These are phyloP conservation scores for Rhodotorula graminis DNA, from an alignment of 768 basidiomycete genomes.

Conservation along the genomic window DNA sequence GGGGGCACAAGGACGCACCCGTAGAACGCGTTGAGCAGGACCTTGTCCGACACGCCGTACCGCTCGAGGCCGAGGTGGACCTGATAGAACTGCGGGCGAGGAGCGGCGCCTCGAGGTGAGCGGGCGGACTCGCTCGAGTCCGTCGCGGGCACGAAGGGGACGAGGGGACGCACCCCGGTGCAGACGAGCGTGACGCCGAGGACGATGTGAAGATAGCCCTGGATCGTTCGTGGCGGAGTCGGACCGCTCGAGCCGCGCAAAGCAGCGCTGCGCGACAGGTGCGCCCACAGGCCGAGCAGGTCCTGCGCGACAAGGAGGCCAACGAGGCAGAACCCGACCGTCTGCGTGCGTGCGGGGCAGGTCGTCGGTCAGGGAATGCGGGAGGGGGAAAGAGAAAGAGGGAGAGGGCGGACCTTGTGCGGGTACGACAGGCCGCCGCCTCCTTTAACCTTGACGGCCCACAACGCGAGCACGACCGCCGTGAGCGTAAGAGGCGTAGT, in stretches of 20 bases:
- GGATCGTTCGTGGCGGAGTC: not conserved
- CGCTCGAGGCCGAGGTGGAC: constrained; percentile 17
- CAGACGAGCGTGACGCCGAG: constrained; percentile 12
- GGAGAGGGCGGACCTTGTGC: constrained; percentile 4
- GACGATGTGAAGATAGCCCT: constrained; percentile 18
- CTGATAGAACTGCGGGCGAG: constrained; percentile 6
- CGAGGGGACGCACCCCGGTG: not conserved
- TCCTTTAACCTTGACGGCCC: constrained; percentile 10
- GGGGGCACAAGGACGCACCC: no score
- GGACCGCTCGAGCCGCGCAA: not conserved
- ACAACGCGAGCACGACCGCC: constrained; percentile 4
- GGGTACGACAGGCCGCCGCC: not conserved
- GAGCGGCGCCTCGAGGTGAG: no score
- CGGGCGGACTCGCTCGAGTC: no score
- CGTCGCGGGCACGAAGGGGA: not conserved
- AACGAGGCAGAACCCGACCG: constrained; percentile 8
- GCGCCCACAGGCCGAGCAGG: constrained; percentile 9
- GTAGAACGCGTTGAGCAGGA: not conserved
- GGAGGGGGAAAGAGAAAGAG: no score
- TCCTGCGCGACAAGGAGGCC: constrained; percentile 3
- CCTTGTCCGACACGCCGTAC: not conserved
- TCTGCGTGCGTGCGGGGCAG: not conserved
- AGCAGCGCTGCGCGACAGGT: not conserved
- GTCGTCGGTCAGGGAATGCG: not conserved
- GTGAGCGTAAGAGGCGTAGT: constrained; percentile 1